Base-by-base conservation (phyloP, 2,329 filamentous ascomycete genomes). In the Neobulgaria alba region DNA sequence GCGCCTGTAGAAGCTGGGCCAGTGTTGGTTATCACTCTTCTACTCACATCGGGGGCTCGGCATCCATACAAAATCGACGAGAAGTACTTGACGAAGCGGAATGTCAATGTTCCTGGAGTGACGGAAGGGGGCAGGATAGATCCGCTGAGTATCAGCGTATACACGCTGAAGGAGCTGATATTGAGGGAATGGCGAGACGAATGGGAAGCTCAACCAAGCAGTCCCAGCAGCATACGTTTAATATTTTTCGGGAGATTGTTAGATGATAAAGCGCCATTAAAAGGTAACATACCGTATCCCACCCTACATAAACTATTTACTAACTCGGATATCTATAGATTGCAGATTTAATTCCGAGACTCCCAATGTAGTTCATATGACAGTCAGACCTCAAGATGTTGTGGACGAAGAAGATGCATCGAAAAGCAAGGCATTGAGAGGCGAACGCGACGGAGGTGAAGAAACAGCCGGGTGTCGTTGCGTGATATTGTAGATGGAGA, bases 351-450 rank as follows among this genome's bases (percentile, higher is more conserved):
- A 77, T 56, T 70, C 71, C 20, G 81, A 87, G 48, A 68, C 72
- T 9, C 77, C 85, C 5, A 94, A 94, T 52, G 85, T 94, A 19
- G 79, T 95, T n/a, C 88, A 95, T 63, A 94, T 95, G 87, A 90
- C 85, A 4, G 79, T 95, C 53, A 84, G 85, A 53, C 88, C 88
- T 2, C 82, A 88, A 57, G 86, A 94, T 57, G 74, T 83, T 29
- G 68, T 90, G 46, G 82, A 93, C 50, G 87, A 92, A 56, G 78
- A 82, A 50, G 58, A 61, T 30, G 56, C 54, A 38, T 50, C 56
- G 4, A 59, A 59, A 37, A 50, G 49, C 36, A 59, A 58, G 35
- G 37, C 47, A 8, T 35, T 50, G 34, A 47, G 45, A 3, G 66
- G 73, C 46, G 66, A 71, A 41, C 61, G 66, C 29, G 76, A 78